Base-by-base conservation (phyloP, 768 basidiomycete genomes). In the Dictyophora rubrovolvata region DNA sequence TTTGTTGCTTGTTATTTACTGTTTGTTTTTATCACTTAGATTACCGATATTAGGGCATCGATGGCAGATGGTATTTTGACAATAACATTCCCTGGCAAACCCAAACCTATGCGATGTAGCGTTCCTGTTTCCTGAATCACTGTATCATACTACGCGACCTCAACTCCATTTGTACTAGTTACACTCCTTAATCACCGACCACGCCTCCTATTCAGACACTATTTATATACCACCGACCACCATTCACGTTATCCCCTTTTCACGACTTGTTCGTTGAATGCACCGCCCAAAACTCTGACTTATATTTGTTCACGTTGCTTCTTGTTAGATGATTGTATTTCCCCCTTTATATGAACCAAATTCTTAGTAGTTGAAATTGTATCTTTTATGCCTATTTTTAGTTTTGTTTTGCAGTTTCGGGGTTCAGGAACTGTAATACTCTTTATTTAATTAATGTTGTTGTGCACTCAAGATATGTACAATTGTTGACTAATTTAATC, bases 11-110 rank as follows among this genome's bases (percentile, higher is more conserved):
- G 9, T n/a, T 14, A 20, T 17, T 28, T 14, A 33, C 56, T 49
- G 11, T 10, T 21, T 11, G 18, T n/a, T 20, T n/a, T 54, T 34
- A 17, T 16, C 16, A 16, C 12, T 16, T 42, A 60, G 59, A 65
- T 66, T 57, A 65, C 63, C 20, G 63, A 64, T 28, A 59, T 64
- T 36, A 63, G 55, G 33, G 63, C 63, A 12, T 18, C 22, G 18
- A 55, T 64, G 51, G 23, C 61, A n/a, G 50, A 64, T 42, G 63
- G 63, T 28, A 60, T 64, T 34, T 46, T 64, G 46, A 64, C 63
- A 6, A 55, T 64, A 3, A 63, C 54, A 18, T 64, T 63, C 55
- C 63, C 63, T 20, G 56, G 56, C 11, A 23, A 14, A 23, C 18
- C 47, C 6, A 47, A 34, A 18, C 56, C 56, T 2, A 21, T 50